Conservation (phyloP, 1,284 basidiomycete genomes). For the Apiotrichum montevideense region DNA sequence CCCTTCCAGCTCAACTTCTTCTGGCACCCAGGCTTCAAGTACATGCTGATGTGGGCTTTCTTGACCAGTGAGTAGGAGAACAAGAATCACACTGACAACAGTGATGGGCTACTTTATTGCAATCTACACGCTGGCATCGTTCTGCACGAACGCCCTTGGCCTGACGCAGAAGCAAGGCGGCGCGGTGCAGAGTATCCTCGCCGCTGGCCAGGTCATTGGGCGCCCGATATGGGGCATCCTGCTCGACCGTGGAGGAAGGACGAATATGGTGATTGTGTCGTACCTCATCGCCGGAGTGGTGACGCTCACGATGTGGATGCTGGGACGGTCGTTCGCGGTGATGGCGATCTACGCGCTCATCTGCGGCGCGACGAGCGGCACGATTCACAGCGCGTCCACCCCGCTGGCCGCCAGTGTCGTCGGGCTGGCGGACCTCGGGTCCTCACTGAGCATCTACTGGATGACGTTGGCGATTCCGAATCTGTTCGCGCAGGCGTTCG, state of each 20-base stretch:
- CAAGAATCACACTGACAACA: slow-evolving; percentile 7
- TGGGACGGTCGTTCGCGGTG: slow-evolving; percentile 42
- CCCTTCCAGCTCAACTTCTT: slow-evolving; percentile 12
- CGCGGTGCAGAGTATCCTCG: slow-evolving; percentile 47
- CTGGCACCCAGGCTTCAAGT: slow-evolving; percentile 16
- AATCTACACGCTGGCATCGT: slow-evolving; percentile 49
- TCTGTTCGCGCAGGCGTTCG: slow-evolving; percentile 46
- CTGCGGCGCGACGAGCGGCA: slow-evolving; percentile 46
- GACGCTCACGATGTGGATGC: slow-evolving; percentile 47
- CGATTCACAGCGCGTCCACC: slow-evolving; percentile 43
- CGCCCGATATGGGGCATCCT: slow-evolving; percentile 45
- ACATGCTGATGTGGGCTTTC: slow-evolving; percentile 12
- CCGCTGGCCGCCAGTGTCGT: slow-evolving; percentile 44
- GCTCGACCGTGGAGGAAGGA: slow-evolving; percentile 45
- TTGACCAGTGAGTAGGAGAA: slow-evolving; percentile 10
- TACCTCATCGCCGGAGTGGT: slow-evolving; percentile 45
- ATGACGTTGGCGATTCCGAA: slow-evolving; percentile 37
- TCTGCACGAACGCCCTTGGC: slow-evolving; percentile 44
- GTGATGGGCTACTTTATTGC: slow-evolving; percentile 49
- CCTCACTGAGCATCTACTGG: slow-evolving; percentile 47
- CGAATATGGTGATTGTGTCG: slow-evolving; percentile 45
- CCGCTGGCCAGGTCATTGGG: slow-evolving; percentile 49
- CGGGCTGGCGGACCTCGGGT: slow-evolving; percentile 44
- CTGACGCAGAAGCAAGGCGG: slow-evolving; percentile 47
- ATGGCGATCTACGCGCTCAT: slow-evolving; percentile 46